Evolutionary conservation across 2,329 filamentous ascomycete genomes (phyloP), one percentile per base, ranked within the genome.

Genomic region (Nemania abortiva): DNA sequence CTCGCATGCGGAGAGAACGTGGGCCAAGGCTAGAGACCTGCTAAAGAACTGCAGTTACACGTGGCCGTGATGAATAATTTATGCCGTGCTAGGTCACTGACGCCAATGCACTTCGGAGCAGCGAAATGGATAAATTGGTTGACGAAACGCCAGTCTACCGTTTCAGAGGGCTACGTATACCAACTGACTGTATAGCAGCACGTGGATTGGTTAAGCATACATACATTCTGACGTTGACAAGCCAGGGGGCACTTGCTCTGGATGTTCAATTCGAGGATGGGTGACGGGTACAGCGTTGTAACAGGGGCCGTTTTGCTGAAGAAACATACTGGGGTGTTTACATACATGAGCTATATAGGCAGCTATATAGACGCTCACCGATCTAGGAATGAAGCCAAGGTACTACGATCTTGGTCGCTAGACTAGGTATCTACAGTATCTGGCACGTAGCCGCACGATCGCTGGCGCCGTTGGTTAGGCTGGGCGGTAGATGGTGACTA

Each of bases 351-450:
- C 24, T 39, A 42, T 20, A 47, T 49, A 56, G 59, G 42, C 55
- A 27, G 6, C 20, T 29, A 62, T 47, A 47, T 47, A 47, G 15
- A 20, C n/a, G n/a, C 42, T 47, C n/a, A 52, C 24, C n/a, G 22
- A 27, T 10, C 20, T 52, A 52, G 49, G 7, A 4, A 10, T 34
- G 15, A 37, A 52, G 42, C 58, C 52, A 58, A 59, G 27, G 58
- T 49, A 59, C 53, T 42, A 29, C 31, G 37, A 69, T 66, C 63
- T 53, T 29, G 18, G 15, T 69, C 42, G 34, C 52, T 60, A 60
- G 49, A 59, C 56, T 2, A 27, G 24, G 24, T 64, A 60, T 31
- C 58, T 47, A 47, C 2, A 5, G 24, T 64, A 60, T 31, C 58
- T 47, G 54, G 55, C 39, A 39, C 20, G 55, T 37, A 34, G 54